Percentiles rank a stretch among this genome's conserved stretches.
These are phyloP conservation scores for Eragrostis tef DNA, from an alignment of 202 grass and related monocot species.

Conservation along the genomic window DNA sequence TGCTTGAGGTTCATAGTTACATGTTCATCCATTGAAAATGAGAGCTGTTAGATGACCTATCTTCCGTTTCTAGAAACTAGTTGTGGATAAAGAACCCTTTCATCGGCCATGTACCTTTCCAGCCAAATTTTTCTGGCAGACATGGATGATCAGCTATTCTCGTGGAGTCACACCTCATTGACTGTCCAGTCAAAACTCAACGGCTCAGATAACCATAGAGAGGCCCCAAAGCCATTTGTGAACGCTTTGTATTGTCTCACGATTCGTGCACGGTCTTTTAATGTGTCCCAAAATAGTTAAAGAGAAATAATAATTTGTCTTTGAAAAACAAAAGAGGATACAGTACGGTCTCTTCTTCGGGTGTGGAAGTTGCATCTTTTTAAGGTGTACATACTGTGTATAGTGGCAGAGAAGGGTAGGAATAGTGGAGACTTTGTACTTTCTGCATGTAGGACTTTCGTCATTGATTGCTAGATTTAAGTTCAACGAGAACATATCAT, in stretches of 20 bases:
- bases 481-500: conserved; percentile 14
- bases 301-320: too few relatives aligned
- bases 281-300: too few relatives aligned
- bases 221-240: background rate
- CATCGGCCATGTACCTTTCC: background rate
- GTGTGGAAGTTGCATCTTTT: conserved; percentile 42
- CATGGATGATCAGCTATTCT: too few relatives aligned
- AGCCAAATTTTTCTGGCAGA: background rate
- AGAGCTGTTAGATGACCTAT: background rate
- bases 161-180: too few relatives aligned
- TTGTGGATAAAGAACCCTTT: too few relatives aligned
- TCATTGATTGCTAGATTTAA: conserved; percentile 9
- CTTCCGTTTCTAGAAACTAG: background rate
- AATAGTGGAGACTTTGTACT: conserved; percentile 15
- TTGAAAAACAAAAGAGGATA: too few relatives aligned
- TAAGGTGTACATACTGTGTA: conserved; percentile 53
- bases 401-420: conserved; percentile 38
- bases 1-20: background rate
- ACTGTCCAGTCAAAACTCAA: too few relatives aligned
- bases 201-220: background rate
- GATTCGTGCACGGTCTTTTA: too few relatives aligned
- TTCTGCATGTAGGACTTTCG: conserved; percentile 24
- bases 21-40: background rate
- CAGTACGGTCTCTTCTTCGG: conserved; percentile 37
- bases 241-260: background rate